Conservation (phyloP, 495 filamentous ascomycete species). For the Hypoxylon rickii region DNA sequence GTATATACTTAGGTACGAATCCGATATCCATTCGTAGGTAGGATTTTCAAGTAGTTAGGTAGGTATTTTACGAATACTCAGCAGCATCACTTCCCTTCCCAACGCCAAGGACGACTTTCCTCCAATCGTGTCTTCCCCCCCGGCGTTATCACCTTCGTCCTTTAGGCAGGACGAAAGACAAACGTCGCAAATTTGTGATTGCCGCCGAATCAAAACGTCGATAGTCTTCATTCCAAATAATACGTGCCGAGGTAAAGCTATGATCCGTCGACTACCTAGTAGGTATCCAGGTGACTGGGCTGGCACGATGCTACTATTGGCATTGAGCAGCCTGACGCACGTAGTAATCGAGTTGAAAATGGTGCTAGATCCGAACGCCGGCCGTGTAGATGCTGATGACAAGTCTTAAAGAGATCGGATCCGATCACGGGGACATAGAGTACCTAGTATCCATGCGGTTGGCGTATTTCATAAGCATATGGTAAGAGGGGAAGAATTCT, state of each 20-base stretch:
- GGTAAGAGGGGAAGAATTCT: conserved; percentile 19
- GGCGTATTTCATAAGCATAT: not conserved
- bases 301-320: too few species aligned
- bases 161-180: conserved; percentile 10
- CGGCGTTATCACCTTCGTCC: too few species aligned
- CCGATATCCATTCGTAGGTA: too few species aligned
- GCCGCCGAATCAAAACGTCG: not conserved
- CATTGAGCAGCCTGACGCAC: too few species aligned
- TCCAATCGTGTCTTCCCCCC: conserved; percentile 1
- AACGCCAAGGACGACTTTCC: too few species aligned
- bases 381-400: conserved; percentile 9
- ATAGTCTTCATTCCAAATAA: conserved; percentile 2
- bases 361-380: conserved; percentile 1
- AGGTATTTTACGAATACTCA: too few species aligned
- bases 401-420: conserved; percentile 21
- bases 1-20: not conserved
- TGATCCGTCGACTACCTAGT: too few species aligned
- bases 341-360: not conserved
- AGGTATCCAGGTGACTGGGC: too few species aligned
- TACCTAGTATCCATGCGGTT: not conserved
- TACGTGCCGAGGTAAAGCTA: conserved; percentile 3
- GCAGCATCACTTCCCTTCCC: too few species aligned
- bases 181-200: conserved; percentile 1
- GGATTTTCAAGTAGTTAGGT: conserved; percentile 4
- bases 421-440: too few species aligned